Evolutionary conservation across 805 yeast species (phyloP), one percentile per base, ranked within the genome.

Genomic region (Jamesozyma hellenica): DNA sequence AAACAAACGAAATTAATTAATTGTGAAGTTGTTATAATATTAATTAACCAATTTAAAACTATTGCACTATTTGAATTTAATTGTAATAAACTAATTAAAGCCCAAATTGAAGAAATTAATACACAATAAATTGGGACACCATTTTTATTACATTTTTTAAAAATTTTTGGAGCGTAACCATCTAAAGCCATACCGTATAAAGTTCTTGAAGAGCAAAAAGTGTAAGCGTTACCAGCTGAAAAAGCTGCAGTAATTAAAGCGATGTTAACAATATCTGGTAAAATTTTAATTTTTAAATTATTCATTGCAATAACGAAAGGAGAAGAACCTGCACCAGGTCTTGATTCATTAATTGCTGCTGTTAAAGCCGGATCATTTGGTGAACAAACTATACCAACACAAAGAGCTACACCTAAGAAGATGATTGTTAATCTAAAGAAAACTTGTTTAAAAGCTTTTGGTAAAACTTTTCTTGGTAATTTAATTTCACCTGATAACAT

Each of bases 241-340:
- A 84, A 79, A 0, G 88, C 82, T 1, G 92, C 73, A 4, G 84
- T 68, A 40, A 86, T 67, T 40, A 86, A 70, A 25, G 84, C 73
- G 1, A 75, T 94, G 60, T 87, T 87, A 42, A 87, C 86, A 44
- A 86, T 70, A 52, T 79, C 74, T 26, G 94, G 94, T 35, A 85
- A 65, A 0, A 72, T 79, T 27, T 66, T 72, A 39, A 86, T 80
- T 1, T 74, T 71, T 52, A 84, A 63, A 45, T 78, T 74, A 40
- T 68, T 70, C 86, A 86, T 85, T 2, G 90, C 90, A 50, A 86
- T 75, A 38, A 83, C 92, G 52, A 80, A 84, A 0, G 95, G 92
- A 15, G 87, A 77, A 5, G 84, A 76, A 28, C 77, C 81, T 1
- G 83, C 94, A 41, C 90, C 92, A 0, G 88, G 80, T 36, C 77